Percentiles rank a stretch among this genome's conserved stretches.
These are phyloP conservation scores for Amanita molliuscula DNA, from an alignment of 768 basidiomycete species.

Conservation along the genomic window DNA sequence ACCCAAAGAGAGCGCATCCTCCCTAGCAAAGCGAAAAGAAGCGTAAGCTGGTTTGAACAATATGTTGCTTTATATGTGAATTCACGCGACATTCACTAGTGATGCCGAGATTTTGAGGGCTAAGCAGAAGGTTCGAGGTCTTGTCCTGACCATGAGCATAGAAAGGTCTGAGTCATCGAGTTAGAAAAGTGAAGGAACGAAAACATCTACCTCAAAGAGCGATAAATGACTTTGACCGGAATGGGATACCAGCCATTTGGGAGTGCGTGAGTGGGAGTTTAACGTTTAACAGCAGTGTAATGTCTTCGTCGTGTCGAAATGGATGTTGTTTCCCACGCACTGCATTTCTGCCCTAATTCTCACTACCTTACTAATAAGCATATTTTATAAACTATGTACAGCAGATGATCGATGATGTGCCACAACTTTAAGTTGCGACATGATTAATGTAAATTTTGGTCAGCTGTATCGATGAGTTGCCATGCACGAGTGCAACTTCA, in stretches of 20 bases:
- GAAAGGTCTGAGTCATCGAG: not conserved
- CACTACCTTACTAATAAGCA: not conserved
- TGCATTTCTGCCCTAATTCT: not conserved
- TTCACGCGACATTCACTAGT: constrained; percentile 27
- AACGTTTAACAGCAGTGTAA: not conserved
- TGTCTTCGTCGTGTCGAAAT: not conserved
- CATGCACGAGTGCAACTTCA: not conserved
- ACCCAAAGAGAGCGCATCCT: constrained; percentile 57
- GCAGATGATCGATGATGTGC: not conserved
- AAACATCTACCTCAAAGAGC: constrained; percentile 21
- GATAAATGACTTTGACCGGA: constrained; percentile 25
- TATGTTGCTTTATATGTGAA: constrained; percentile 9
- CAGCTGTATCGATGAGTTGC: not conserved
- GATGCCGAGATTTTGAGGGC: constrained; percentile 67
- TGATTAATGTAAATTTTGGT: no score
- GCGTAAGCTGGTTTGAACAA: constrained; percentile 36
- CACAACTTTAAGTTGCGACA: no score
- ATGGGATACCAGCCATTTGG: constrained; percentile 5
- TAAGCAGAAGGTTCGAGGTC: constrained; percentile 61
- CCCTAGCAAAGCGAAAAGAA: constrained; percentile 64
- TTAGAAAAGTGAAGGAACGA: constrained; percentile 51
- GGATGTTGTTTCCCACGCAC: constrained; percentile 3
- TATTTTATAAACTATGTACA: not conserved
- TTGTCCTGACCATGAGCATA: constrained; percentile 5
- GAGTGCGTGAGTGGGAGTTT: not conserved